Percentiles rank a stretch among this genome's conserved stretches.
Conservation (phyloP, 257 asterid species). For the Nicotiana sylvestris region DNA sequence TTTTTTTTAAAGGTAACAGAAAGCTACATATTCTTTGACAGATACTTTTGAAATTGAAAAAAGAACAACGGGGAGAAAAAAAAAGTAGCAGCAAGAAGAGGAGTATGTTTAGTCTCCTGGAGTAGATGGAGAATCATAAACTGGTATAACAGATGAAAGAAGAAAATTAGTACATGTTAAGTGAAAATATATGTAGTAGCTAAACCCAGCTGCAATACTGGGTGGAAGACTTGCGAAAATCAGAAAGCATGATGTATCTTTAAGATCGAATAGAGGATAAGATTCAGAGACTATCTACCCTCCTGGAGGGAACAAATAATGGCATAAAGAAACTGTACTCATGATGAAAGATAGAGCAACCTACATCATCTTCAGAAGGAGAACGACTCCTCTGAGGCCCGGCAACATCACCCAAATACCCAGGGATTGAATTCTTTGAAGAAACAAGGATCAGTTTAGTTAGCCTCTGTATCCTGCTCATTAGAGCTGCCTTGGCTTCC, state of each 20-base stretch:
- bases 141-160: background rate
- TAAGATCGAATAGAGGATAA: background rate
- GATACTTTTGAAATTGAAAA: background rate
- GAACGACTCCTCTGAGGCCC: constrained; percentile 59
- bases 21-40: background rate
- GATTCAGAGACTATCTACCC: background rate
- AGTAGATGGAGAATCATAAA: background rate
- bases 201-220: background rate
- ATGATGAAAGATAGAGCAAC: constrained; percentile 26
- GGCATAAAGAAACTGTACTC: background rate
- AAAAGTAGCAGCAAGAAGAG: background rate
- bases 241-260: background rate
- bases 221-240: background rate
- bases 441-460: constrained; percentile 96
- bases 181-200: background rate
- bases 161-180: background rate
- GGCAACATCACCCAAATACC: constrained; percentile 48
- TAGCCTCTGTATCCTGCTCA: constrained; percentile 98
- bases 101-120: constrained; percentile 1
- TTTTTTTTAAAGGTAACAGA: too few species aligned
- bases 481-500: constrained; percentile 92
- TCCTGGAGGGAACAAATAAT: background rate
- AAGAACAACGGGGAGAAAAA: background rate
- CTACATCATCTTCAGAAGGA: constrained; percentile 70
- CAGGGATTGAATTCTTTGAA: constrained; percentile 77